Percentiles rank a stretch among this genome's conserved stretches.
Evolutionary conservation across 768 basidiomycete species (phyloP).

Genomic region (Crepidotus variabilis): DNA sequence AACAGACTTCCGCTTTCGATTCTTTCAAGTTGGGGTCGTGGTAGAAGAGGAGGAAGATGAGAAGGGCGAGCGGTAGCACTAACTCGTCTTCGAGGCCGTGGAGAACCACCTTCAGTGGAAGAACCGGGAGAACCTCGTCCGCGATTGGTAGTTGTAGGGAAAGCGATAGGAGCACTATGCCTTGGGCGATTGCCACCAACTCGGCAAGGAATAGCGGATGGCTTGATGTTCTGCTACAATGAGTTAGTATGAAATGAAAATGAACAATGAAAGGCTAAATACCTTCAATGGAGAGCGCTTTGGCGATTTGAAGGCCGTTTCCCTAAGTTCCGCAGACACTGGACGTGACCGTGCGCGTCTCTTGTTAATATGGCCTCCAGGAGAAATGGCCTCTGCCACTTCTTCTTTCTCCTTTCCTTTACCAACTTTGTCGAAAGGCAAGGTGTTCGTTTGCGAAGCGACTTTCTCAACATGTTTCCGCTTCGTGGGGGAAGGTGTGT

Average conservation of each 20-base stretch:
- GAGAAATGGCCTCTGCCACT: conserved; percentile 67
- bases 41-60: conserved; percentile 14
- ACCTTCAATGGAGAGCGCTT: conserved; percentile 38
- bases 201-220: conserved; percentile 16
- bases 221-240: conserved; percentile 9
- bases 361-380: conserved; percentile 74
- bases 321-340: conserved; percentile 61
- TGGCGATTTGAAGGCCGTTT: conserved; percentile 41
- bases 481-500: conserved; percentile 30
- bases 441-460: conserved; percentile 4
- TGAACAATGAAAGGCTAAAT: conserved; percentile 18
- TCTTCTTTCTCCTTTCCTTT: conserved; percentile 49
- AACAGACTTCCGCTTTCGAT: conserved; percentile 58
- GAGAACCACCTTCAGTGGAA: conserved; percentile 49
- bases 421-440: conserved; percentile 14
- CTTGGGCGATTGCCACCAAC: conserved; percentile 20
- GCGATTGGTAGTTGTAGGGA: conserved; percentile 41
- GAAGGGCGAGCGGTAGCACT: conserved; percentile 27
- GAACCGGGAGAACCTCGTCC: conserved; percentile 32
- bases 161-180: conserved; percentile 31
- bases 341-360: conserved; percentile 72
- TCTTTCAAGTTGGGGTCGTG: conserved; percentile 42
- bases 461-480: conserved; percentile 5
- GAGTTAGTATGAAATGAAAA: conserved; percentile 2
- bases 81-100: conserved; percentile 51